Evolutionary conservation across 306 rosid genomes (phyloP).

Genomic region (Vachellia collinsii): DNA sequence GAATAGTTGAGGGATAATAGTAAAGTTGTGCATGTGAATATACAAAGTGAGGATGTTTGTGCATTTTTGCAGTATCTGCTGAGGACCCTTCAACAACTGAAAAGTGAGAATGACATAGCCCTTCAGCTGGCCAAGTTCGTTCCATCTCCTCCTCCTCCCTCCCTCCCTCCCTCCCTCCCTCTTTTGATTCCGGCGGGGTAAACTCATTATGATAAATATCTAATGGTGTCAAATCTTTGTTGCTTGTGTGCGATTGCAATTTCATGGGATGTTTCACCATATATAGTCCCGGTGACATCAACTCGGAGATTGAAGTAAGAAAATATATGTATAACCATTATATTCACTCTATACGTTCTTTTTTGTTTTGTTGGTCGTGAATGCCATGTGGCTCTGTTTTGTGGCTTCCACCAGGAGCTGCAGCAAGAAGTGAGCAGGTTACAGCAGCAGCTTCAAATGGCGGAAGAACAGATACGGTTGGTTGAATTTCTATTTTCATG

Average conservation of each 20-base stretch:
- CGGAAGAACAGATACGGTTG: slow-evolving; percentile 83
- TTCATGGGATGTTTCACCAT: slow-evolving; percentile 23
- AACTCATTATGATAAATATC: not conserved
- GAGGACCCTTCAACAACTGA: slow-evolving; percentile 54
- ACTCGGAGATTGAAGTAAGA: slow-evolving; percentile 55
- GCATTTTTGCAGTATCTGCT: slow-evolving; percentile 42
- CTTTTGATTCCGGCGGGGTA: not conserved
- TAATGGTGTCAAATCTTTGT: slow-evolving; percentile 13
- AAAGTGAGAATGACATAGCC: slow-evolving; percentile 57
- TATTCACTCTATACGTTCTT: not conserved
- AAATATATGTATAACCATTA: not conserved
- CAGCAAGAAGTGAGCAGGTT: slow-evolving; percentile 68
- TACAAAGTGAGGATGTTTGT: not conserved
- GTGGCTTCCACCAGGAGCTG: slow-evolving; percentile 56
- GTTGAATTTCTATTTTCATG: not conserved
- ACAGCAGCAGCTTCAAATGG: slow-evolving; percentile 80
- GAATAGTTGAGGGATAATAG: not conserved
- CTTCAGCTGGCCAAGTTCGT: slow-evolving; percentile 58
- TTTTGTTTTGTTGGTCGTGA: not conserved
- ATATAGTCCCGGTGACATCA: slow-evolving; percentile 54
- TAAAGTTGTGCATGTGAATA: not conserved
- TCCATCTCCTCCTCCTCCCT: not conserved
- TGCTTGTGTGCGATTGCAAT: not conserved
- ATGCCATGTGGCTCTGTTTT: not conserved
- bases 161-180: not conserved